Conservation (phyloP, 129 eudicot species). For the Apium graveolens region DNA sequence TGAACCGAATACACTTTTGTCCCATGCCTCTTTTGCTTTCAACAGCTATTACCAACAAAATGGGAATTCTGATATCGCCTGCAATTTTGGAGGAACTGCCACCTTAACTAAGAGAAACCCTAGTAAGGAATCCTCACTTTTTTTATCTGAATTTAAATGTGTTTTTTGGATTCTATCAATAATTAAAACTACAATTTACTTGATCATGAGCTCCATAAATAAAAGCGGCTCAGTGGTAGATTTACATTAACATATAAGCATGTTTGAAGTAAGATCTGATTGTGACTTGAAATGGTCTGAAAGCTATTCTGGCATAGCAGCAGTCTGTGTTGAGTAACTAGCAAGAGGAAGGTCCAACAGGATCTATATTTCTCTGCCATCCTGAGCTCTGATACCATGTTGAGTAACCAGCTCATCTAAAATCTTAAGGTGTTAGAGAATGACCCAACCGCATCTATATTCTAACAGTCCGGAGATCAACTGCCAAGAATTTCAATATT, state of each 20-base stretch:
- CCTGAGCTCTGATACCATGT: no score
- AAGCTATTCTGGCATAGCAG: neutral
- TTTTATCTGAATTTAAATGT: neutral
- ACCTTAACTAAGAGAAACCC: constrained; percentile 4
- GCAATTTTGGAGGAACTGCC: constrained; percentile 12
- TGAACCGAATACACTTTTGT: constrained; percentile 20
- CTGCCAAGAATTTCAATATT: neutral
- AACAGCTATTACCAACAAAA: constrained; percentile 14
- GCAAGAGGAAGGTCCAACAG: no score
- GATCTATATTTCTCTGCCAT: no score
- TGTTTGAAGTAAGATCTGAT: neutral
- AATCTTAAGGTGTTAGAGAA: no score
- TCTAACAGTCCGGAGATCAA: neutral
- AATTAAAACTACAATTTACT: neutral
- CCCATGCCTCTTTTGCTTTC: constrained; percentile 15
- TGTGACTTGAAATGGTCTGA: neutral
- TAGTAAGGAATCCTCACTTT: neutral
- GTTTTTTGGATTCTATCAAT: neutral
- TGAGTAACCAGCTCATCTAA: no score
- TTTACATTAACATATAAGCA: neutral
- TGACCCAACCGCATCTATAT: no score
- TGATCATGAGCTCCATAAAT: neutral
- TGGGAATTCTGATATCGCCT: constrained; percentile 12
- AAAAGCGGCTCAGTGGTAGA: neutral
- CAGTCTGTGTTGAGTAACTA: no score